Base-by-base conservation (phyloP, 805 yeast genomes). In the Wickerhamomyces chambardii region DNA sequence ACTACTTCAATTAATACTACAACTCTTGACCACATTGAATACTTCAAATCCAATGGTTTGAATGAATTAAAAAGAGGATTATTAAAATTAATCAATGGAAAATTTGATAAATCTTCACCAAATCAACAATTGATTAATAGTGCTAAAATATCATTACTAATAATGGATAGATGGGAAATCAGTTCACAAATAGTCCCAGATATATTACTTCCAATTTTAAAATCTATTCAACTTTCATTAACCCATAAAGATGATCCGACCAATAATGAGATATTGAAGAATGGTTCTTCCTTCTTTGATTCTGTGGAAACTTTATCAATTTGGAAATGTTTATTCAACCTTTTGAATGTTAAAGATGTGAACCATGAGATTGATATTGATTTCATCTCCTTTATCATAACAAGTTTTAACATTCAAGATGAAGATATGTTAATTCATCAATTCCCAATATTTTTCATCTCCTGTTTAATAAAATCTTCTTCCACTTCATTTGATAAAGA, bases 121-220 rank as follows among this genome's bases (percentile, higher is more conserved):
- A 47, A 43, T 27, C 56, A 43, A 14, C 66, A 56, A 36, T 61
- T 61, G 21, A 59, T 73, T 2, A 70, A 65, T 17, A 77, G 83
- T 0, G 76, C 76, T 47, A 73, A 68, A 33, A 78, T 90, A 6
- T 68, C 85, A 2, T 60, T 79, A 4, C 75, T 92, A 1, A 66
- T 89, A 4, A 73, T 89, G 78, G 97, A 92, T 51, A 74, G 86
- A 41, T 92, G 97, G 97, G 98, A 92, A 56, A 78, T 92, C 29
- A 94, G 96, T 11, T 75, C 78, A 10, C 54, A 70, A 12, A 62
- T 90, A 1, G 75, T 87, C 1, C 94, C 95, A 1, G 57, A 63
- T 18, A 55, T 89, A 7, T 72, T 92, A 31, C 58, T 74, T 1
- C 90, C 94, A 0, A 63, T 84, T 3, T 55, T 92, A 33, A 44